Evolutionary conservation across 352 stramenopile species (phyloP).

Genomic region (Phytophthora sp.): DNA sequence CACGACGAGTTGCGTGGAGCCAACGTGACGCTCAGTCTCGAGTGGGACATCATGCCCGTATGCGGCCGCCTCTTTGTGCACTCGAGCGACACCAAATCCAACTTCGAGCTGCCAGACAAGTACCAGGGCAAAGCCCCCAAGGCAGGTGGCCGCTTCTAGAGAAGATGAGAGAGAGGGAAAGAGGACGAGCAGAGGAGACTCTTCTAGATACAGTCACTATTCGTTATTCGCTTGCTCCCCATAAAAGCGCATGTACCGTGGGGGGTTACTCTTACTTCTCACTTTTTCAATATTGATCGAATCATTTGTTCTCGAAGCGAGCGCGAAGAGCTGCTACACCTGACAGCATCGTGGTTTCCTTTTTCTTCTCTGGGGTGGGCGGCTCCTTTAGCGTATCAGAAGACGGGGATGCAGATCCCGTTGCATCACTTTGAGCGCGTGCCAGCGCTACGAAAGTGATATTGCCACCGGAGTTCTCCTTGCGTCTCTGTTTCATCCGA

Average conservation of each 20-base stretch:
- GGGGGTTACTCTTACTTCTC: slow-evolving; percentile 7
- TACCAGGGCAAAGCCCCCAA: slow-evolving; percentile 77
- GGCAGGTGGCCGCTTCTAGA: slow-evolving; percentile 39
- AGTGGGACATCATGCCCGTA: slow-evolving; percentile 90
- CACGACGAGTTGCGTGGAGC: slow-evolving; percentile 74
- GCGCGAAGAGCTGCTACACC: slow-evolving; percentile 77
- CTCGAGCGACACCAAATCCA: slow-evolving; percentile 47
- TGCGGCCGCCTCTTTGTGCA: slow-evolving; percentile 81
- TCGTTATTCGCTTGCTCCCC: slow-evolving; percentile 20
- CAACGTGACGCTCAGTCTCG: slow-evolving; percentile 81
- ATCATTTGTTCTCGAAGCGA: slow-evolving; percentile 72
- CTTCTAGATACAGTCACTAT: slow-evolving; percentile 26
- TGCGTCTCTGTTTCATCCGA: slow-evolving; percentile 77
- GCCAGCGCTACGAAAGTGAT: slow-evolving; percentile 36
- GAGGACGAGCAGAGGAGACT: not conserved
- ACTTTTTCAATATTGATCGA: slow-evolving; percentile 16
- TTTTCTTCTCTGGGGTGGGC: slow-evolving; percentile 29
- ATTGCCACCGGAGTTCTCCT: slow-evolving; percentile 31
- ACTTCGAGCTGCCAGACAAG: slow-evolving; percentile 63
- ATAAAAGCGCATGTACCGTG: slow-evolving; percentile 9
- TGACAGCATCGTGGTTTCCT: slow-evolving; percentile 36
- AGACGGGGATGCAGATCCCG: slow-evolving; percentile 18
- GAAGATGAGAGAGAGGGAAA: too few species aligned
- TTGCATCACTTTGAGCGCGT: slow-evolving; percentile 35
- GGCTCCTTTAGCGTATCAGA: slow-evolving; percentile 9